These are phyloP conservation scores for Hippophae gyantsensis DNA, from an alignment of 306 rosid genomes.

Conservation along the genomic window DNA sequence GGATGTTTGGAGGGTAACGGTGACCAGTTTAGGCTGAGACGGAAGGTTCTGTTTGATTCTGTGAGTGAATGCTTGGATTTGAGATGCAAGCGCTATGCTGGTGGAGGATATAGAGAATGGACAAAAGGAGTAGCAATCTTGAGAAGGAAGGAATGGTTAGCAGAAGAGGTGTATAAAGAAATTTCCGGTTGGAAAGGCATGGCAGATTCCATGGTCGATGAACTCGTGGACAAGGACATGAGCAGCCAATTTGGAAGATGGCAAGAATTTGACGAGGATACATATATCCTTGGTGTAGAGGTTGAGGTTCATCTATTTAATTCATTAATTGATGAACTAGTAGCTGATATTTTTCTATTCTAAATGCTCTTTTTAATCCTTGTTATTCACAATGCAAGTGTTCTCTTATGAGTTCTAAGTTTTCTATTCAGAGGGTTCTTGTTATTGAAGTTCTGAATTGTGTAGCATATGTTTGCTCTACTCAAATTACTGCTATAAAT, in stretches of 20 bases:
- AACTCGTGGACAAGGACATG: slow-evolving; percentile 86
- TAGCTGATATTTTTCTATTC: slow-evolving; percentile 35
- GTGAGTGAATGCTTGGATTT: slow-evolving; percentile 70
- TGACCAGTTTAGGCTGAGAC: slow-evolving; percentile 29
- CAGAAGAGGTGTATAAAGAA: slow-evolving; percentile 64
- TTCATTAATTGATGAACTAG: slow-evolving; percentile 64
- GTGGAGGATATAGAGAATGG: slow-evolving; percentile 70
- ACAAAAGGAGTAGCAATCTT: slow-evolving; percentile 53
- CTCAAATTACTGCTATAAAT: no score
- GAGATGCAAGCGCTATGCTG: slow-evolving; percentile 39
- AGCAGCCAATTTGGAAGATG: slow-evolving; percentile 65
- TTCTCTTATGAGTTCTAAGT: background rate
- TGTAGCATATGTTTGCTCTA: background rate
- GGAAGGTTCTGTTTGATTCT: slow-evolving; percentile 60
- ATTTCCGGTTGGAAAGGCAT: slow-evolving; percentile 50
- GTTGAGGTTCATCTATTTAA: slow-evolving; percentile 49
- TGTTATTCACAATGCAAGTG: slow-evolving; percentile 4
- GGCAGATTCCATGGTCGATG: slow-evolving; percentile 86
- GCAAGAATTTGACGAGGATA: slow-evolving; percentile 65
- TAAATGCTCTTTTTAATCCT: slow-evolving; percentile 15
- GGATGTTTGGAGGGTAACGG: slow-evolving; percentile 23
- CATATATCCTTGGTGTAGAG: slow-evolving; percentile 52
- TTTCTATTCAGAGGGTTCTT: background rate
- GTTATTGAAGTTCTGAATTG: slow-evolving; percentile 2
- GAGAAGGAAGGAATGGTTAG: slow-evolving; percentile 57